Evolutionary conservation across 768 basidiomycete species (phyloP), one percentile per base, ranked within the genome.

Genomic region (Neoboletus magnificus): DNA sequence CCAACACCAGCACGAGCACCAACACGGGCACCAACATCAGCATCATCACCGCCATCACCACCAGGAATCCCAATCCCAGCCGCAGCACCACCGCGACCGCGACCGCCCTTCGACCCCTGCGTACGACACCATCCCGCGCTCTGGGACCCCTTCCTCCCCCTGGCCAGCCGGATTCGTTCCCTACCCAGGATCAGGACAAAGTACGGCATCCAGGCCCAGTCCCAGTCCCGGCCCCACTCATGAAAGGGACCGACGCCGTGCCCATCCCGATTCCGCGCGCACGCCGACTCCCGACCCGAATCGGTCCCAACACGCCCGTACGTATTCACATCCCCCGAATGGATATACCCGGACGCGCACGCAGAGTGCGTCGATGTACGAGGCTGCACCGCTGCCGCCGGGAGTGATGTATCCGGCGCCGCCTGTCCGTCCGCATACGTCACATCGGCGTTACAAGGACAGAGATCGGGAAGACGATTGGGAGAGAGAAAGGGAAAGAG

Each of bases 391-490:
- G 15, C 22, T 71, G 22, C 69, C 69, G 3, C 50, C 44, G 4
- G 71, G 69, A 3, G 39, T 71, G 50, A 54, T 36, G 48, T 71
- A 71, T 36, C 69, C 69, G 1, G 65, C 53, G 2, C 59, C 71
- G 7, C 71, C 69, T 1, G 9, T 29, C 1, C 69, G 71, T 15
- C 57, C 61, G 4, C 57, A 55, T 2, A 66, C 69, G 35, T 67
- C 71, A 0, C 69, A 71, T 50, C 46, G 41, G 42, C 47, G 20
- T 12, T 36, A 55, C 23, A 41, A 50, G 33, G 59, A 62, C 0
- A 27, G 18, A 4, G 48, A 27, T 9, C 23, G 43, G 4, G 48
- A 39, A 6, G 23, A 16, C 1, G 48, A 36, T 2, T 10, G 42
- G 11, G 50, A 52, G 0, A 9, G 56, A 11, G 53, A 45, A 4